These are phyloP conservation scores for Diaporthe sp. DNA, from an alignment of 2,329 filamentous ascomycete genomes.

Conservation along the genomic window DNA sequence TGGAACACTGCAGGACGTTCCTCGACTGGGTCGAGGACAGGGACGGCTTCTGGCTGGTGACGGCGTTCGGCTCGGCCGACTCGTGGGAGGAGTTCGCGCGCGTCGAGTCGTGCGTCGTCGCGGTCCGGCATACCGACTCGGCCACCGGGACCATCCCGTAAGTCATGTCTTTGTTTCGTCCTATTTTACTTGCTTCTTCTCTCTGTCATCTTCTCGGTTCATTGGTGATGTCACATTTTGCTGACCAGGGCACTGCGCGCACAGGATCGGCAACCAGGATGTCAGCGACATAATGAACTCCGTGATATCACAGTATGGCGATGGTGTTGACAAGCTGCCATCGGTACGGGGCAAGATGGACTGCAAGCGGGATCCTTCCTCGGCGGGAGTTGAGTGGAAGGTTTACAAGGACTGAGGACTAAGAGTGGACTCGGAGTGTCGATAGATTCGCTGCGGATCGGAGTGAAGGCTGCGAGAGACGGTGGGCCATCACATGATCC, in stretches of 20 bases:
- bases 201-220: not conserved
- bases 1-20: conserved; percentile 30
- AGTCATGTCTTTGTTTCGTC: not conserved
- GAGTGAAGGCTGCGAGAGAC: not conserved
- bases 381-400: conserved; percentile 36
- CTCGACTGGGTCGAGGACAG: conserved; percentile 14
- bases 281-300: conserved; percentile 36
- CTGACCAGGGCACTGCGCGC: not conserved
- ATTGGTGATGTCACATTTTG: not conserved
- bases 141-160: conserved; percentile 33
- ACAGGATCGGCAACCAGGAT: conserved; percentile 39
- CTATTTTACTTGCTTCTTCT: too few relatives aligned
- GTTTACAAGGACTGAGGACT: conserved; percentile 44
- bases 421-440: not conserved
- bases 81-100: conserved; percentile 36
- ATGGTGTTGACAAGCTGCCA: conserved; percentile 2
- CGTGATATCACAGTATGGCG: conserved; percentile 22
- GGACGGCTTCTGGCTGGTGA: conserved; percentile 39
- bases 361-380: conserved; percentile 40
- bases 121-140: conserved; percentile 28
- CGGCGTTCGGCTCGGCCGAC: conserved; percentile 5
- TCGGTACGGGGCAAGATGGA: conserved; percentile 32
- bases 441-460: not conserved
- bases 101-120: conserved; percentile 35
- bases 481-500: not conserved